phyloP scores from a whole-genome alignment of 2,329 filamentous ascomycete species.

The Aspergillus oerlinghausenensis region DNA sequence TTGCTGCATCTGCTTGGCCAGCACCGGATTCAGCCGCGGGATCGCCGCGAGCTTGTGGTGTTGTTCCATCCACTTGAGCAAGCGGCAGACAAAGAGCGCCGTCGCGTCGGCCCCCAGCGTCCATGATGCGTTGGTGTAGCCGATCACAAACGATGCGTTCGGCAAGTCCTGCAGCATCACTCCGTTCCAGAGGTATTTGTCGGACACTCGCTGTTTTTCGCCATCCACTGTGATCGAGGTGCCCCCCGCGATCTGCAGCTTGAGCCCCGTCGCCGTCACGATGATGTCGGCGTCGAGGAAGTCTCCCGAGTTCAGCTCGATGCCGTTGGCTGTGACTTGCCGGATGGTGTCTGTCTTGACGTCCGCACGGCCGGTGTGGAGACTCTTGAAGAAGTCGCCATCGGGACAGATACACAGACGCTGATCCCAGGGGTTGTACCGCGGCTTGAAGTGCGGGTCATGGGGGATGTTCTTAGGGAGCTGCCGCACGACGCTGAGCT shows the following conservation, averaged over 20 bases:
- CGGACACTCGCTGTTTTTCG: conserved; percentile 24
- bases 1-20: conserved; percentile 19
- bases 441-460: conserved; percentile 61
- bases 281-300: conserved; percentile 40
- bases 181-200: conserved; percentile 42
- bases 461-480: conserved; percentile 53
- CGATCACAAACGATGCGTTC: conserved; percentile 39
- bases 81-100: conserved; percentile 34
- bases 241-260: conserved; percentile 37
- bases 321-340: conserved; percentile 45
- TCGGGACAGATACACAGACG: conserved; percentile 66
- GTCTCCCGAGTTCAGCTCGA: conserved; percentile 45
- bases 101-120: conserved; percentile 43
- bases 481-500: conserved; percentile 40
- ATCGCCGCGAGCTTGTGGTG: conserved; percentile 22
- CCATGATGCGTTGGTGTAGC: conserved; percentile 44
- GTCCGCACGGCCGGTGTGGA: conserved; percentile 48
- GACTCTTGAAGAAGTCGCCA: conserved; percentile 54
- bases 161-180: conserved; percentile 43
- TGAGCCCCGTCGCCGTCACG: conserved; percentile 43
- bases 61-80: conserved; percentile 31
- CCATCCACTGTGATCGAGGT: conserved; percentile 35
- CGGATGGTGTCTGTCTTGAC: conserved; percentile 55
- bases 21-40: conserved; percentile 21
- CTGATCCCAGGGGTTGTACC: conserved; percentile 67